Evolutionary conservation across 2,329 filamentous ascomycete species (phyloP), one percentile per base, ranked within the genome.

Genomic region (Colletotrichum magnum): DNA sequence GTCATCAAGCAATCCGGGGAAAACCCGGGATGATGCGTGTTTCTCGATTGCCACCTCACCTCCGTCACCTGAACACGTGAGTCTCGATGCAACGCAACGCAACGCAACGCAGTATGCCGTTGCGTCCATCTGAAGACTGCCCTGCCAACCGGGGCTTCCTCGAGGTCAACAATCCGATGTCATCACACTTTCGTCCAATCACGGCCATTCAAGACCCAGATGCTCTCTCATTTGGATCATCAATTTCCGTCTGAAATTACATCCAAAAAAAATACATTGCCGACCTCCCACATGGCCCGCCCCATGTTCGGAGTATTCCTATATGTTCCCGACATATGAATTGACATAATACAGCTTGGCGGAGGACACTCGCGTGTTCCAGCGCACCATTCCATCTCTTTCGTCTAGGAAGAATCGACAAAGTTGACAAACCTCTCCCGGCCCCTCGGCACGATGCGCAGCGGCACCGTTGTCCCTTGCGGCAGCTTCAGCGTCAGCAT

Each of bases 401-500:
- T 45, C 52, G 18, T 54, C 58, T 68, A 68, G 32, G 26, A 53
- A 54, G 52, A 47, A 41, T 80, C 74, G 59, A 80, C 69, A 74
- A 81, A 81, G 50, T 79, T 75, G 45, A 88, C 80, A 80, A 95
- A 94, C 74, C 87, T 86, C 84, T 95, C 93, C 72, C 87, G 80
- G 0, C 93, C 93, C 73, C 91, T 88, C 81, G 82, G 89, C 10
- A 93, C 90, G 72, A 95, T 79, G 71, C 92, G 82, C 48, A 95
- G 81, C 0, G 91, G 90, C 41, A 95, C 88, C 63, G 86, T 82
- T 6, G 82, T 82, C 24, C 79, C 82, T n/a, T 82, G 85, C 36
- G 89, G 85, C 78, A 95, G 83, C 81, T 94, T 93, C 73, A 95
- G 82, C 69, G 93, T 94, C 69, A 95, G 85, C 65, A 93, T 79